Percentiles rank a stretch among this genome's conserved stretches.
Evolutionary conservation across 1,139 yeast genomes (phyloP).

Genomic region (Suhomyces bokatorum): DNA sequence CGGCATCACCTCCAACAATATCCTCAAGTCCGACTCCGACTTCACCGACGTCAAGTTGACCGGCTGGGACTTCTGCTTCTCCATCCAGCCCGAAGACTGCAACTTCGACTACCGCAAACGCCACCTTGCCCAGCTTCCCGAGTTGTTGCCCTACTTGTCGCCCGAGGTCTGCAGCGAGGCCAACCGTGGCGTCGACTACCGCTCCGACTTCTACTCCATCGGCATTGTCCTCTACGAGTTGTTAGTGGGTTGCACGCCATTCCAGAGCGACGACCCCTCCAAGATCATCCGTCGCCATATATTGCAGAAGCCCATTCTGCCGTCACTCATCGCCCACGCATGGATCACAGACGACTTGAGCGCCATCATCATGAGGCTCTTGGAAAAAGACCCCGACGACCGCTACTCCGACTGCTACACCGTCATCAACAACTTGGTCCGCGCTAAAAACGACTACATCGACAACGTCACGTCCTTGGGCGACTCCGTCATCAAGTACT

Average conservation of each 20-base stretch:
- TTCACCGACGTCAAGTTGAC: slow-evolving; percentile 37
- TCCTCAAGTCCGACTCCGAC: slow-evolving; percentile 34
- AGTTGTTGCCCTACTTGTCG: slow-evolving; percentile 49
- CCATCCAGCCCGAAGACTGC: slow-evolving; percentile 46
- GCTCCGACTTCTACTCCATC: slow-evolving; percentile 53
- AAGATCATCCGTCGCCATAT: slow-evolving; percentile 46
- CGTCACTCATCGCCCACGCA: slow-evolving; percentile 32
- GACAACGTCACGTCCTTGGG: slow-evolving; percentile 9
- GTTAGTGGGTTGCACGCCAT: slow-evolving; percentile 48
- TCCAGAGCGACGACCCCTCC: slow-evolving; percentile 42
- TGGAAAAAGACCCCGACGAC: slow-evolving; percentile 44
- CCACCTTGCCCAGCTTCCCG: slow-evolving; percentile 32
- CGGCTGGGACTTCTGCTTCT: slow-evolving; percentile 55
- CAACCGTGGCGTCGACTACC: slow-evolving; percentile 43
- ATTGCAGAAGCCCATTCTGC: slow-evolving; percentile 43
- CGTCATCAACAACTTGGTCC: slow-evolving; percentile 41
- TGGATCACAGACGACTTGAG: slow-evolving; percentile 43
- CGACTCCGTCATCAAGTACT: slow-evolving; percentile 9
- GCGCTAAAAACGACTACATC: slow-evolving; percentile 23
- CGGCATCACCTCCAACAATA: slow-evolving; percentile 43
- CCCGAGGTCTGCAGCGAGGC: slow-evolving; percentile 53
- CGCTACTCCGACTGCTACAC: slow-evolving; percentile 42
- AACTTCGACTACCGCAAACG: slow-evolving; percentile 33
- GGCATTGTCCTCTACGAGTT: slow-evolving; percentile 55
- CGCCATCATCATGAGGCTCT: slow-evolving; percentile 42